A percentile compares a stretch with the other conserved stretches of the same genome.
Evolutionary conservation across 345 rosid genomes (phyloP).

Genomic region (Brassica incana): DNA sequence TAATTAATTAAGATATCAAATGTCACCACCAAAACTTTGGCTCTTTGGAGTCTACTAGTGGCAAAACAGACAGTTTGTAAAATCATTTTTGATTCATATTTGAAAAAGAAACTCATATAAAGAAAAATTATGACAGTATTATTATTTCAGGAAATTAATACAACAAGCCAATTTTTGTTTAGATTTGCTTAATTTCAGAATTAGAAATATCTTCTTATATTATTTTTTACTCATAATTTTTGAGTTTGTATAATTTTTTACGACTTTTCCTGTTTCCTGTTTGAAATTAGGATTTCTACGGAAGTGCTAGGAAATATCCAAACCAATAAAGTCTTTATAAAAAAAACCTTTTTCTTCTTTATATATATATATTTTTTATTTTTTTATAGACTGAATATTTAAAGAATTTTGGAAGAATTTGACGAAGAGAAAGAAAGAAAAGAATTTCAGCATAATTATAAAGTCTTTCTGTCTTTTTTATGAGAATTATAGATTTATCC

Average conservation of each 20-base stretch:
- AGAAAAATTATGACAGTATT: background rate
- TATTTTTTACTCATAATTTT: constrained; percentile 4
- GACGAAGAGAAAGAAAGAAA: background rate
- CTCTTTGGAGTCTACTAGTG: background rate
- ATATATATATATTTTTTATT: background rate
- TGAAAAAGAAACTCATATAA: background rate
- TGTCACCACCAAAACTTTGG: background rate
- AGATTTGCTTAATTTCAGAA: constrained; percentile 16
- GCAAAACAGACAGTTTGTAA: background rate
- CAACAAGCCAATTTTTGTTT: background rate
- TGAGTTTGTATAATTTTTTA: constrained; percentile 16
- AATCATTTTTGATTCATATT: background rate
- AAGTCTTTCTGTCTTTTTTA: constrained; percentile 3
- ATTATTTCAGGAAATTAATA: background rate
- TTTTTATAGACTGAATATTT: background rate
- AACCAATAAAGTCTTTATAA: background rate
- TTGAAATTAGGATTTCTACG: constrained; percentile 23
- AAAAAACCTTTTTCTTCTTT: constrained; percentile 7
- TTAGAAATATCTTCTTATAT: constrained; percentile 4
- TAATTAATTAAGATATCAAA: background rate
- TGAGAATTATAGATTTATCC: constrained; percentile 7
- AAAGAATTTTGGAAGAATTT: background rate
- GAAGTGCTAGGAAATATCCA: constrained; percentile 16
- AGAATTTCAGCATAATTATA: background rate
- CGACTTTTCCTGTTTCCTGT: constrained; percentile 15